Conservation (phyloP, 2,329 filamentous ascomycete genomes). For the Fusarium subtropicale region DNA sequence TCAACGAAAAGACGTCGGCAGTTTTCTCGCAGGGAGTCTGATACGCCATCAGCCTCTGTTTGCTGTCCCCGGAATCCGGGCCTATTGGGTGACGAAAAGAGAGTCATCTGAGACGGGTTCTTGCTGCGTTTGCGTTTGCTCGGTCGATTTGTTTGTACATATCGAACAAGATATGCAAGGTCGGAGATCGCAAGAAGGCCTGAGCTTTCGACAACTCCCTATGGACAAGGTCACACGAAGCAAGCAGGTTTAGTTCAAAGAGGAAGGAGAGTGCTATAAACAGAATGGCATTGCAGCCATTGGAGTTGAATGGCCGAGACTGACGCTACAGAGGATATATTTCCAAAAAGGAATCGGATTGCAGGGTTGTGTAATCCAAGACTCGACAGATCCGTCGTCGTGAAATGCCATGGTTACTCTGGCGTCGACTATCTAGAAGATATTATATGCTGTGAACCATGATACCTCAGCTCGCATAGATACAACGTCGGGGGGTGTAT, state of each 20-base stretch:
- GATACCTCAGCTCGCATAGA: neutral
- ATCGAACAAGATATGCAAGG: neutral
- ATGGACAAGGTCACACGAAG: conserved; percentile 7
- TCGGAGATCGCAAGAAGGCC: conserved; percentile 1
- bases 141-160: neutral
- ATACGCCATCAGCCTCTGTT: conserved; percentile 9
- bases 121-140: conserved; percentile 19
- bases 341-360: conserved; percentile 2
- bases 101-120: conserved; percentile 1
- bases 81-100: neutral
- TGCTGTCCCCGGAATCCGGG: neutral
- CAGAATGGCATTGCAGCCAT: neutral
- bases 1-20: conserved; percentile 7
- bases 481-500: neutral
- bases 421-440: neutral
- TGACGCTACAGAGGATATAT: neutral
- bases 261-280: neutral
- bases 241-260: conserved; percentile 2
- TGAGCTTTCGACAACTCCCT: conserved; percentile 3
- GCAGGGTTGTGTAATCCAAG: conserved; percentile 8
- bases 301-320: neutral
- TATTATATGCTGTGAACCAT: conserved; percentile 4
- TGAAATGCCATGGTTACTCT: conserved; percentile 1
- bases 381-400: neutral
- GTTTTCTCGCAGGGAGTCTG: conserved; percentile 8